Evolutionary conservation across 139 green algal genomes (phyloP), one percentile per base, ranked within the genome.

Genomic region (Chlorella sp.): DNA sequence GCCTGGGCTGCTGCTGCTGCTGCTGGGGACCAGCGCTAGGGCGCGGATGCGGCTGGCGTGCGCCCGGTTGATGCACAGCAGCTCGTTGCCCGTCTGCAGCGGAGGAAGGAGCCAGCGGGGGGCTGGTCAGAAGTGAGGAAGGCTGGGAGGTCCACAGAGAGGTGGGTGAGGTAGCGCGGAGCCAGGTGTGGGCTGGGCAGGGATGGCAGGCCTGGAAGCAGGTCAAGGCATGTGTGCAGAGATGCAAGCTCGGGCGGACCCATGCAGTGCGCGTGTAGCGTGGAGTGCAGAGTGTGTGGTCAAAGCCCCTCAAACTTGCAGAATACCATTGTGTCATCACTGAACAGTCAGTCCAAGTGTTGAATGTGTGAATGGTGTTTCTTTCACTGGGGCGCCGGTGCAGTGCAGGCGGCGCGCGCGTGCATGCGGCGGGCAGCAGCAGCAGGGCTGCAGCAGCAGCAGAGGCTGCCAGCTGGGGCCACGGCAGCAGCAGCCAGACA

Each of bases 11-110:
- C 77, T 87, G 43, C 64, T 67, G 80, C 58, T 36, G 48, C 7
- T 8, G 62, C 20, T n/a, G 30, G 58, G 48, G 26, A 79, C 51
- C 0, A 84, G 56, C 1, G 79, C 62, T 26, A 91, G 38, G 3
- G 60, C 64, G 6, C 86, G 81, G 19, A 89, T 77, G 16, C 87
- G 78, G 51, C 43, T 87, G 46, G 73, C 28, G 70, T 90, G 86
- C 26, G 77, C 46, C 30, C 81, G 73, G 74, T 72, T 64, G 56
- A 84, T 84, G 38, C 88, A 85, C 81, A 91, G 46, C 34, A 88
- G 51, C 70, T 85, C 70, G 20, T 62, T 54, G 2, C 60, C 82
- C 26, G 62, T 36, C 82, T 86, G 82, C 56, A 34, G 1, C 14
- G 58, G 51, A 54, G 19, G 32, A 69, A 41, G 24, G 54, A 30